Percentiles rank a stretch among this genome's conserved stretches.
phyloP scores from a whole-genome alignment of 2,329 filamentous ascomycete species.

The Seiridium unicorne region DNA sequence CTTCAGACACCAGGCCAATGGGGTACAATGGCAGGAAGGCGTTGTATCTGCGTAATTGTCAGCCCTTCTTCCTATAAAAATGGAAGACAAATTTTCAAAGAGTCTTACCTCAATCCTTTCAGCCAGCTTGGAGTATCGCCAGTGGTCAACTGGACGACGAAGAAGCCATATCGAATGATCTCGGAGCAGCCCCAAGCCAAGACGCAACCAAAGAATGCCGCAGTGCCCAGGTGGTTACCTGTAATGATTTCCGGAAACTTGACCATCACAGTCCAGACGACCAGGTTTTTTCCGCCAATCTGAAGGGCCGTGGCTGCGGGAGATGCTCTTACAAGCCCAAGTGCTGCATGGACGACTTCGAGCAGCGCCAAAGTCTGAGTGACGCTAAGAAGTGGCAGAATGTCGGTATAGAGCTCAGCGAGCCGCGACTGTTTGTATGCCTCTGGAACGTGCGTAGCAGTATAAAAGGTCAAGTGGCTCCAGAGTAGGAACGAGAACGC shows the following conservation, averaged over 20 bases:
- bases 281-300: conserved; percentile 61
- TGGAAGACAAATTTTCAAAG: background rate
- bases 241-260: conserved; percentile 41
- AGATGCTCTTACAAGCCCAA: conserved; percentile 63
- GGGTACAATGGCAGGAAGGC: conserved; percentile 69
- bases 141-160: conserved; percentile 50
- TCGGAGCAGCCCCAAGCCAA: conserved; percentile 68
- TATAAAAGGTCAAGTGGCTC: conserved; percentile 9
- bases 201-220: conserved; percentile 52
- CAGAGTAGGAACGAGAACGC: conserved; percentile 18
- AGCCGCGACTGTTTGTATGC: background rate
- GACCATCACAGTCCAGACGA: conserved; percentile 64
- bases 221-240: conserved; percentile 33
- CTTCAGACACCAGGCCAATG: conserved; percentile 63
- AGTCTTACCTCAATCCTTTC: conserved; percentile 51
- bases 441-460: background rate
- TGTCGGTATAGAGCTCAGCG: background rate
- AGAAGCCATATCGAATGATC: conserved; percentile 68
- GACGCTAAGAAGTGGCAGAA: conserved; percentile 8
- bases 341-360: conserved; percentile 59
- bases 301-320: conserved; percentile 65
- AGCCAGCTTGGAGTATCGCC: conserved; percentile 49
- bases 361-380: conserved; percentile 54
- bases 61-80: background rate
- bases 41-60: conserved; percentile 43